Percentiles rank a stretch among this genome's conserved stretches.
phyloP scores from a whole-genome alignment of 441 rosid genomes.

The Hypseocharis bilobata region DNA sequence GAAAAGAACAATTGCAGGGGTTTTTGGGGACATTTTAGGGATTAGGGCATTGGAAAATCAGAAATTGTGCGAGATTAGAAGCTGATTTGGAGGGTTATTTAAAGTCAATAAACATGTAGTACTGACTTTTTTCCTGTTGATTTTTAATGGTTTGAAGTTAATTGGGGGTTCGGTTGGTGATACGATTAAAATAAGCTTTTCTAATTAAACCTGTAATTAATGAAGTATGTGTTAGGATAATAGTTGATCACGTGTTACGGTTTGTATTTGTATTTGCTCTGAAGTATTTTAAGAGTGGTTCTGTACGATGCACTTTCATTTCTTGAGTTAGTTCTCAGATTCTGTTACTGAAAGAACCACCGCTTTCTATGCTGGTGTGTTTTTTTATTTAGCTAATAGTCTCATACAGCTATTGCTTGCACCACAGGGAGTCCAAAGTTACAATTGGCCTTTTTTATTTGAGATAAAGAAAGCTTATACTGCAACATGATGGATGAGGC shows the following conservation, averaged over 20 bases:
- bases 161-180: no score
- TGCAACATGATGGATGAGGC: conserved; percentile 20
- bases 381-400: neutral
- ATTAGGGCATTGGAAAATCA: neutral
- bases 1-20: no score
- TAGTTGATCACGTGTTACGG: no score
- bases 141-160: neutral
- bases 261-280: neutral
- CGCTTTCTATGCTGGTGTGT: neutral
- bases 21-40: neutral
- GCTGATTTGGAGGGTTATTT: no score
- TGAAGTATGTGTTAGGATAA: no score
- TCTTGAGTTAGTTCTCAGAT: neutral
- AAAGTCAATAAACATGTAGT: no score
- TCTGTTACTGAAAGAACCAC: neutral
- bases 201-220: no score
- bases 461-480: conserved; percentile 7
- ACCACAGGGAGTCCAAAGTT: neutral
- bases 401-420: neutral
- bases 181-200: no score
- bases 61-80: no score
- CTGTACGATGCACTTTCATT: neutral
- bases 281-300: neutral
- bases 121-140: neutral
- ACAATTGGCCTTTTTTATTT: neutral